Percentiles rank a stretch among this genome's conserved stretches.
Conservation (phyloP, 2,329 filamentous ascomycete species). For the Cercospora sp. region DNA sequence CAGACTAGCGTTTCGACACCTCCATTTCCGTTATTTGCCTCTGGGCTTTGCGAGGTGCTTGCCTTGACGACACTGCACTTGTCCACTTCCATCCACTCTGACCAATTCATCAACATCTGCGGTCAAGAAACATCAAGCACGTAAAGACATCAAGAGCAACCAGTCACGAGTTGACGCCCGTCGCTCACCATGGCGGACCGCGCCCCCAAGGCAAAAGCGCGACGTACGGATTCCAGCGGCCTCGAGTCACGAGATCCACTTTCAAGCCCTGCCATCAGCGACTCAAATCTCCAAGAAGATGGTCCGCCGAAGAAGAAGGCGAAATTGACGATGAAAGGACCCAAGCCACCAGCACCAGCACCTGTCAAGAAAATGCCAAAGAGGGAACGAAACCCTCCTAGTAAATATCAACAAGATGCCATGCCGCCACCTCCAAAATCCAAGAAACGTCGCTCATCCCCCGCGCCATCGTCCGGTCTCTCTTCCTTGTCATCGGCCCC, state of each 20-base stretch:
- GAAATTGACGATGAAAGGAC: conserved; percentile 31
- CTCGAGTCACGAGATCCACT: not conserved
- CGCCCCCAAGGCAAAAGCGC: conserved; percentile 9
- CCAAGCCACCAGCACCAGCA: conserved; percentile 13
- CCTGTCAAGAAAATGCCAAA: not conserved
- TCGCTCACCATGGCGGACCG: conserved; percentile 10
- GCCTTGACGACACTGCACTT: not conserved
- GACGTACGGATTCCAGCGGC: conserved; percentile 1
- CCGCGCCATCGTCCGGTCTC: conserved; percentile 29
- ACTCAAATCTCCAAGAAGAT: conserved; percentile 21
- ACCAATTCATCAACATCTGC: not conserved
- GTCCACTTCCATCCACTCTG: not conserved
- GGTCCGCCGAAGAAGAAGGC: conserved; percentile 29
- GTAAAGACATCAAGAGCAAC: conserved; percentile 27
- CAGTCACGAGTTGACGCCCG: conserved; percentile 33
- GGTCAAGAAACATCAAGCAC: not conserved
- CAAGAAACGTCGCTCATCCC: conserved; percentile 16
- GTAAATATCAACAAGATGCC: conserved; percentile 26
- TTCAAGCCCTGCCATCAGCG: conserved; percentile 10
- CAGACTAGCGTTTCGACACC: conserved; percentile 5
- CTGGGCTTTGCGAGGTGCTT: not conserved
- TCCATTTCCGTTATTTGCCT: conserved; percentile 5
- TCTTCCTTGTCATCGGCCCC: conserved; percentile 29
- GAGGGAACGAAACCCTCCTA: conserved; percentile 20
- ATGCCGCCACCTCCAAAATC: conserved; percentile 6